Evolutionary conservation across 75 land plant species (phyloP), one percentile per base, ranked within the genome.

Genomic region (Picea sitchensis): DNA sequence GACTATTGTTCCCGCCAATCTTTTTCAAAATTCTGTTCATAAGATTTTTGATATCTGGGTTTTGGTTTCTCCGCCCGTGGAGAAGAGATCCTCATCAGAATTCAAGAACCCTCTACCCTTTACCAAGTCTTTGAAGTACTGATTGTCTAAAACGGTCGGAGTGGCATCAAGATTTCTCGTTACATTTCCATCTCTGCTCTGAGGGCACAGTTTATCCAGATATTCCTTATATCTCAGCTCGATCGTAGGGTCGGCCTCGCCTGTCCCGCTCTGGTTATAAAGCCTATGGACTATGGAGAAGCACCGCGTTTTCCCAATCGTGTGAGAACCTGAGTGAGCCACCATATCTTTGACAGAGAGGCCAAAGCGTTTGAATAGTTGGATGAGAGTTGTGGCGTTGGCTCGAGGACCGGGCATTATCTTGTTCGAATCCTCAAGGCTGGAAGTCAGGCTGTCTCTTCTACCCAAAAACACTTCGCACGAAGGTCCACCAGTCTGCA

Each of bases 381-480:
- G 77, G 61, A 89, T 82, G 58, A 92, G 87, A 58, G 17, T 64
- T 26, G 84, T 84, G 0, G 88, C 92, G 79, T 92, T 89, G 34
- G 87, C 83, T 78, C 88, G 76, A 15, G 95, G 93, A 73, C 91
- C 86, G 14, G 95, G 95, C 90, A 92, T 88, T 60, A 88, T 87
- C 8, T 79, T 31, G 80, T 91, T 75, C 13, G 95, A 84, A 65
- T 81, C 86, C 34, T 87, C 82, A 58, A 88, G 86, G 78, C 88
- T 88, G 0, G 95, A 93, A 12, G 83, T 87, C 60, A 92, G 81
- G 72, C 95, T 92, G 78, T 92, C 95, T 59, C 64, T 76, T 38
- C 95, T 82, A n/a, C 95, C 95, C 65, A 92, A 78, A 56, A 75
- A 83, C 80, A 92, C 95, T 36, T 85, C 83, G 93, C 95, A 92